Evolutionary conservation across 2,329 filamentous ascomycete species (phyloP), one percentile per base, ranked within the genome.

Genomic region (Aspergillus floridensis): DNA sequence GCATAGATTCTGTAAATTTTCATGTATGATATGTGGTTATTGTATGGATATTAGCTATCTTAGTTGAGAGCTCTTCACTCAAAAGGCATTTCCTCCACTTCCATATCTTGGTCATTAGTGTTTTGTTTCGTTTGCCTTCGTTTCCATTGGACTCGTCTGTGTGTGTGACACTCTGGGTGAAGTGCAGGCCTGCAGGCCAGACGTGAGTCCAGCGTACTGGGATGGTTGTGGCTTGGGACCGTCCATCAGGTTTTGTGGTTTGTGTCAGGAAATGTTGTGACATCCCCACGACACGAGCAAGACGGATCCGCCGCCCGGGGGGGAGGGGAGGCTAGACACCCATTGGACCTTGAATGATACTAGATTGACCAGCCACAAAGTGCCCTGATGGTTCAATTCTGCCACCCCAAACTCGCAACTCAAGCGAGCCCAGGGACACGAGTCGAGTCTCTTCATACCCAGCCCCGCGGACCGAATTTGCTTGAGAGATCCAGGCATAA

Each of bases 51-150:
- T 59, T 58, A 59, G 29, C 49, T 54, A 50, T 47, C 55, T 51
- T 60, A 57, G 63, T 51, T 55, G 46, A 65, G 46, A 65, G 57
- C 64, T 65, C 68, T 67, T 71, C 70, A 64, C 66, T 70, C 69
- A 60, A 53, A 19, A 24, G 32, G 48, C 32, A 57, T 31, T 46
- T 47, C 49, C 44, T 56, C 46, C 35, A 50, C 49, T n/a, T n/a
- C 26, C 38, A 19, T 35, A 35, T 48, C 49, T 50, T 32, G 51
- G 49, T 58, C 50, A 29, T 53, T 35, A 24, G 41, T 21, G 6
- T 44, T 41, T 41, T 14, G 38, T 41, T 16, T 16, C 11, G 14
- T 16, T 16, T 41, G 5, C 14, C 12, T 12, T 32, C 31, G 6
- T 32, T 10, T n/a, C 22, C 22, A 22, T 22, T 12, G 32, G 4